These are phyloP conservation scores for Aspergillus wentii DNA, from an alignment of 495 filamentous ascomycete genomes.

Conservation along the genomic window DNA sequence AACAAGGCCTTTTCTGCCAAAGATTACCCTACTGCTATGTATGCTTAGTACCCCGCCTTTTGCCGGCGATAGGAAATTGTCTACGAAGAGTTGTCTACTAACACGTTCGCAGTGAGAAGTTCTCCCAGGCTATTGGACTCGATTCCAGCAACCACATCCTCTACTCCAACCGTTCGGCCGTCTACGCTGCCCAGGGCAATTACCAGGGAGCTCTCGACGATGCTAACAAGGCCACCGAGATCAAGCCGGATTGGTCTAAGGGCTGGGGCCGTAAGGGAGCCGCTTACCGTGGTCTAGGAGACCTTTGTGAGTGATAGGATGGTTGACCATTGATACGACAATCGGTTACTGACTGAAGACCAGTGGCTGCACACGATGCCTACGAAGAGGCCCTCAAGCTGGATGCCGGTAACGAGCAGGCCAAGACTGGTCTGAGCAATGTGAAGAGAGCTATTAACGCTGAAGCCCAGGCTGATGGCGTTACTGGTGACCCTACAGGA, in stretches of 20 bases:
- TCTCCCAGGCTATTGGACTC: conserved; percentile 87
- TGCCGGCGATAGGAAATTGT: conserved; percentile 4
- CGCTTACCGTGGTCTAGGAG: conserved; percentile 79
- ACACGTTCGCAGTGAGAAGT: conserved; percentile 65
- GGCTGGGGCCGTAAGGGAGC: conserved; percentile 91
- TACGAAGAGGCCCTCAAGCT: conserved; percentile 89
- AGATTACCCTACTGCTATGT: conserved; percentile 95
- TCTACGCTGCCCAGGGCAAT: conserved; percentile 86
- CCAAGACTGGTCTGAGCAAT: conserved; percentile 77
- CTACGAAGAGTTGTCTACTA: conserved; percentile 3
- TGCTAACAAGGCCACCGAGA: conserved; percentile 84
- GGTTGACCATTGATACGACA: background rate
- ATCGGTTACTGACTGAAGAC: conserved; percentile 8
- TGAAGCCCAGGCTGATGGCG: conserved; percentile 65
- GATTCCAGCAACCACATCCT: conserved; percentile 90
- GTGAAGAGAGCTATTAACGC: conserved; percentile 85
- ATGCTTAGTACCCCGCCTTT: conserved; percentile 44
- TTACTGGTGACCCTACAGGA: conserved; percentile 59
- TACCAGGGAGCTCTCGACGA: conserved; percentile 81
- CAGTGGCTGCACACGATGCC: conserved; percentile 76
- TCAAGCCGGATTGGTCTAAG: conserved; percentile 98
- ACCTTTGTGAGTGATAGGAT: conserved; percentile 54
- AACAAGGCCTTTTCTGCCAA: conserved; percentile 97
- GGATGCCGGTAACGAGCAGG: conserved; percentile 86
- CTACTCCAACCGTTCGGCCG: conserved; percentile 95